phyloP scores from a whole-genome alignment of 1,284 basidiomycete genomes.

The Malassezia equina region DNA sequence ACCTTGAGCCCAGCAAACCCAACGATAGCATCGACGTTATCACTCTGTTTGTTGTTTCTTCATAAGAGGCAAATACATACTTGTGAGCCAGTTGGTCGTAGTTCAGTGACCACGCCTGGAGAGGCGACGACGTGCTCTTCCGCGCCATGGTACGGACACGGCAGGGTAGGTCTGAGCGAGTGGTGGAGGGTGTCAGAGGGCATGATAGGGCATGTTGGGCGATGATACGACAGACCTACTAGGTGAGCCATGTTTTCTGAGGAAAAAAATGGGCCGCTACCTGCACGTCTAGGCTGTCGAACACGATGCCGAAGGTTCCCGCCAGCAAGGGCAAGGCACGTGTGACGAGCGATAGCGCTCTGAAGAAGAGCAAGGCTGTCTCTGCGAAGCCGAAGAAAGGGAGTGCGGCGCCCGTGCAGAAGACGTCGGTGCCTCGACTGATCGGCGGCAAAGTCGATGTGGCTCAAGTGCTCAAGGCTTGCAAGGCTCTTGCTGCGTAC shows the following conservation, averaged over 20 bases:
- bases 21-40: constrained; percentile 6
- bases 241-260: not conserved
- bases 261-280: not conserved
- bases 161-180: not conserved
- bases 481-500: constrained; percentile 35
- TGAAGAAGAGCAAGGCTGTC: not conserved
- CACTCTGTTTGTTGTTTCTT: not conserved
- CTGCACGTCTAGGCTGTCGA: not conserved
- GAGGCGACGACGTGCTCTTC: constrained; percentile 1
- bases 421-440: not conserved
- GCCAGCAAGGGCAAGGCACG: not conserved
- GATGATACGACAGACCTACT: not conserved
- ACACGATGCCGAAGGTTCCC: not conserved
- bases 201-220: not conserved
- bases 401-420: not conserved
- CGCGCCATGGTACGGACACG: not conserved
- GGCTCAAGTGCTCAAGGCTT: constrained; percentile 34
- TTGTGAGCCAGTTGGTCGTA: constrained; percentile 5
- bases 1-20: constrained; percentile 6
- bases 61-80: constrained; percentile 2
- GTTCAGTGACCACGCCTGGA: constrained; percentile 5
- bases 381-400: not conserved
- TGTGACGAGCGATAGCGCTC: not conserved
- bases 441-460: constrained; percentile 25
- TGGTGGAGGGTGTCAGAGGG: not conserved